Evolutionary conservation across 768 basidiomycete species (phyloP).

Genomic region (Phaffia tasmanica): DNA sequence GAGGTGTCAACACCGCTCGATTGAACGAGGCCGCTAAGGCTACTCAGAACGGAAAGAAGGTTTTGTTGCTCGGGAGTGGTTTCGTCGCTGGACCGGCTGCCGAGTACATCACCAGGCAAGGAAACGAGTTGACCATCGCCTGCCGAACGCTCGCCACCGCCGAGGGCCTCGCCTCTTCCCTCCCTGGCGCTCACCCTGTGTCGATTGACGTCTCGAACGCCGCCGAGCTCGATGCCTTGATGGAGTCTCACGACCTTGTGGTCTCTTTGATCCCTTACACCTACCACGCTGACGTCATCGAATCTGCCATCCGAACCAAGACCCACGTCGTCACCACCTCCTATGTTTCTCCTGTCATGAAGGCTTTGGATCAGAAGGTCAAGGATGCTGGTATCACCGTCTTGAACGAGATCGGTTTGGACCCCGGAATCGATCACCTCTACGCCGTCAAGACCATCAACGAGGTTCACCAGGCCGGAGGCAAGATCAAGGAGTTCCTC

Average conservation of each 20-base stretch:
- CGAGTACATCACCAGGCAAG: constrained; percentile 75
- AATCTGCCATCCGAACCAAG: constrained; percentile 77
- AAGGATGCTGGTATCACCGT: constrained; percentile 84
- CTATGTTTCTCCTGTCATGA: constrained; percentile 86
- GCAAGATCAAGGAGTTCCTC: constrained; percentile 85
- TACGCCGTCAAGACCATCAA: constrained; percentile 88
- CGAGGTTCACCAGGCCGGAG: constrained; percentile 87
- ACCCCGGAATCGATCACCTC: constrained; percentile 87
- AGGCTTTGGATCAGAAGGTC: constrained; percentile 64
- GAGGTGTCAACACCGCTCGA: constrained; percentile 29
- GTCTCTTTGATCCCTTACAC: constrained; percentile 96
- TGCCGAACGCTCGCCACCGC: constrained; percentile 78
- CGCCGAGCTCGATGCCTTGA: constrained; percentile 60
- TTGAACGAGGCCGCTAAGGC: constrained; percentile 3
- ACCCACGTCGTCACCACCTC: constrained; percentile 84
- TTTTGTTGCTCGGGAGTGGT: constrained; percentile 86
- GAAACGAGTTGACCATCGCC: constrained; percentile 75
- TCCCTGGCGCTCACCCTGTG: constrained; percentile 60
- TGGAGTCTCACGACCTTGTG: constrained; percentile 81
- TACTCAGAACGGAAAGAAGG: constrained; percentile 44
- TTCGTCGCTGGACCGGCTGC: constrained; percentile 95
- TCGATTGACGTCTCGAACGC: constrained; percentile 67
- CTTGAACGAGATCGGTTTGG: constrained; percentile 95
- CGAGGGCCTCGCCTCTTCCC: constrained; percentile 53
- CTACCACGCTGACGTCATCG: constrained; percentile 76